These are phyloP conservation scores for Penicillium dipodomyicola DNA, from an alignment of 495 filamentous ascomycete genomes.

Conservation along the genomic window DNA sequence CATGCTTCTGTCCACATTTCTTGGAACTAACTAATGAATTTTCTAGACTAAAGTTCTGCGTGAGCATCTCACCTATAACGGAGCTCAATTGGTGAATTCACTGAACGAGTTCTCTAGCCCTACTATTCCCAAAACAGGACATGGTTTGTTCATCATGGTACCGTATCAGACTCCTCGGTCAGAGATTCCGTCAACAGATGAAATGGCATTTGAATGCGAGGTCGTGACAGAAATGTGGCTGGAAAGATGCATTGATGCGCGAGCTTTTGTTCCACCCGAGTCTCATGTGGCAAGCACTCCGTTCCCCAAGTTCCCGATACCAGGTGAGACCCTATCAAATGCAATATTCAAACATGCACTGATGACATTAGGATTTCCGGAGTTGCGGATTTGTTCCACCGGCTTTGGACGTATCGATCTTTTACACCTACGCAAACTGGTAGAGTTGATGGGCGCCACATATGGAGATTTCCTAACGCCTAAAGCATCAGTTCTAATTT, in stretches of 20 bases:
- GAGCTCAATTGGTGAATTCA: constrained; percentile 46
- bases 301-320: constrained; percentile 65
- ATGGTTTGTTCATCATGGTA: constrained; percentile 52
- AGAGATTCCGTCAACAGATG: constrained; percentile 40
- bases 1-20: constrained; percentile 3
- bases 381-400: constrained; percentile 71
- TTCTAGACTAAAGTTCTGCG: constrained; percentile 44
- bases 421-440: constrained; percentile 72
- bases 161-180: constrained; percentile 48
- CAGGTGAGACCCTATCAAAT: constrained; percentile 41
- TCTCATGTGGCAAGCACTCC: constrained; percentile 72
- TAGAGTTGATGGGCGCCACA: constrained; percentile 66
- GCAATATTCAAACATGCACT: constrained; percentile 11
- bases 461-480: constrained; percentile 74
- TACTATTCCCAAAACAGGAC: constrained; percentile 40
- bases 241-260: constrained; percentile 78
- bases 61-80: constrained; percentile 54
- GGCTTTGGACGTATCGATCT: constrained; percentile 83
- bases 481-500: constrained; percentile 66
- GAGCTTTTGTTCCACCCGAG: constrained; percentile 64
- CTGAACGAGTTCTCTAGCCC: constrained; percentile 40
- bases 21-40: constrained; percentile 17
- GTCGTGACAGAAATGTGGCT: constrained; percentile 90
- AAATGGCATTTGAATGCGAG: constrained; percentile 43
- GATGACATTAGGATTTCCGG: constrained; percentile 53